Percentiles rank a stretch among this genome's conserved stretches.
These are phyloP conservation scores for Cutaneotrichosporon sp. DNA, from an alignment of 1,284 basidiomycete species.

Conservation along the genomic window DNA sequence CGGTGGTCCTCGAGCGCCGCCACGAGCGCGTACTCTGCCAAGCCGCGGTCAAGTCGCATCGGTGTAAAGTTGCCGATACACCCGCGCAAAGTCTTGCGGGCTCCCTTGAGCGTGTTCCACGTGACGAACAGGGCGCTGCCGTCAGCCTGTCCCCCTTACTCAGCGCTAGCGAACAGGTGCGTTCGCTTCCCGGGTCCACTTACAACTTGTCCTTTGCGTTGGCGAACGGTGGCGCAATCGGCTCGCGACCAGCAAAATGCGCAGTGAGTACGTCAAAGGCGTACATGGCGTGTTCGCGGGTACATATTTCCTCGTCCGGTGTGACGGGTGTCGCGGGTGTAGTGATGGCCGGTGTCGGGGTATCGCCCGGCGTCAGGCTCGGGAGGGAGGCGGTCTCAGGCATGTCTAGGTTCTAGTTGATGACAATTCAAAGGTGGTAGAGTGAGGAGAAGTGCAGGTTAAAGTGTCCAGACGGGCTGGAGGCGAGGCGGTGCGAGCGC, in stretches of 20 bases:
- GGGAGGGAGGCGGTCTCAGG: conserved; percentile 5
- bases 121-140: conserved; percentile 89
- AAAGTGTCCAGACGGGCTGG: no score
- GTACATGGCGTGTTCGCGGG: conserved; percentile 49
- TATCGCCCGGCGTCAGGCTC: conserved; percentile 2
- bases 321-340: conserved; percentile 14
- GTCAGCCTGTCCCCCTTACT: background rate
- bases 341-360: conserved; percentile 14
- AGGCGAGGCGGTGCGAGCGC: no score
- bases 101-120: conserved; percentile 64
- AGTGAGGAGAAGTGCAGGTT: no score
- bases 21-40: conserved; percentile 83
- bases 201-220: conserved; percentile 32
- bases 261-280: conserved; percentile 52
- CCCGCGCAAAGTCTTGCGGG: conserved; percentile 60
- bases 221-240: conserved; percentile 21
- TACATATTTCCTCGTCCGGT: conserved; percentile 24
- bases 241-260: conserved; percentile 30
- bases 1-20: conserved; percentile 53
- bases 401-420: no score
- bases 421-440: no score
- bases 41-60: conserved; percentile 65
- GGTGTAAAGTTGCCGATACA: conserved; percentile 94
- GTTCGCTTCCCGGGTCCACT: conserved; percentile 7
- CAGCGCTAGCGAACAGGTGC: no score